Conservation (phyloP, 371 early-diverging fungal species). For the Paraphysoderma sedebokerense region DNA sequence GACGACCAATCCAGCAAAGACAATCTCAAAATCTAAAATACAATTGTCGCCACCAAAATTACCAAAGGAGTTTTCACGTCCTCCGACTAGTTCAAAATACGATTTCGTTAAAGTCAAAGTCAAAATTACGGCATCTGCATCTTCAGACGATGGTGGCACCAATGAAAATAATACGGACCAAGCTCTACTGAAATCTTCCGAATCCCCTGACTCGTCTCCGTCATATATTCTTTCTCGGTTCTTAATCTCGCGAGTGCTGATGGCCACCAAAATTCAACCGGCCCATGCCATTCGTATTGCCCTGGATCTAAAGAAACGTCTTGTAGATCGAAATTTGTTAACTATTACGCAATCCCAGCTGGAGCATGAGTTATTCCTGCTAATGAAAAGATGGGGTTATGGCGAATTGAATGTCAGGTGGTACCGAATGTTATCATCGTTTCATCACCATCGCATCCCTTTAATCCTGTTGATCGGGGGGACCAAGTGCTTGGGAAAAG, state of each 20-base stretch:
- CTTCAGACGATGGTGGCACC: no score
- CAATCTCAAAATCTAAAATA: no score
- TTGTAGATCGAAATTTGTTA: slow-evolving; percentile 14
- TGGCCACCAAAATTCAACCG: slow-evolving; percentile 9
- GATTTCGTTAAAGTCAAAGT: slow-evolving; percentile 23
- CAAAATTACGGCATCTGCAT: slow-evolving; percentile 15
- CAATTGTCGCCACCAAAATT: no score
- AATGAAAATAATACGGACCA: no score
- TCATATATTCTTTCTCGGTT: slow-evolving; percentile 21
- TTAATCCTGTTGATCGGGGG: slow-evolving; percentile 17
- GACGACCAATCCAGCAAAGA: no score
- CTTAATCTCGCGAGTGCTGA: slow-evolving; percentile 18
- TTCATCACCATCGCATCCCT: slow-evolving; percentile 21
- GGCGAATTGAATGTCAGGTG: slow-evolving; percentile 11
- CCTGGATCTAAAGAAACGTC: slow-evolving; percentile 18
- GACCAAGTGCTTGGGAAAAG: slow-evolving; percentile 14
- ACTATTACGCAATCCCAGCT: slow-evolving; percentile 13
- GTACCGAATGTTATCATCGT: slow-evolving; percentile 15
- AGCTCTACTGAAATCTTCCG: no score
- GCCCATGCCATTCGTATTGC: slow-evolving; percentile 21
- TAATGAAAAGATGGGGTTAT: slow-evolving; percentile 15
- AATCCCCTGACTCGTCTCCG: no score
- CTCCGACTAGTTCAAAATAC: no score
- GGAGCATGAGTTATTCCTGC: slow-evolving; percentile 13
- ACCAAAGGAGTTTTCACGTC: no score